Base-by-base conservation (phyloP, 2,329 filamentous ascomycete genomes). In the Fusarium sp. region DNA sequence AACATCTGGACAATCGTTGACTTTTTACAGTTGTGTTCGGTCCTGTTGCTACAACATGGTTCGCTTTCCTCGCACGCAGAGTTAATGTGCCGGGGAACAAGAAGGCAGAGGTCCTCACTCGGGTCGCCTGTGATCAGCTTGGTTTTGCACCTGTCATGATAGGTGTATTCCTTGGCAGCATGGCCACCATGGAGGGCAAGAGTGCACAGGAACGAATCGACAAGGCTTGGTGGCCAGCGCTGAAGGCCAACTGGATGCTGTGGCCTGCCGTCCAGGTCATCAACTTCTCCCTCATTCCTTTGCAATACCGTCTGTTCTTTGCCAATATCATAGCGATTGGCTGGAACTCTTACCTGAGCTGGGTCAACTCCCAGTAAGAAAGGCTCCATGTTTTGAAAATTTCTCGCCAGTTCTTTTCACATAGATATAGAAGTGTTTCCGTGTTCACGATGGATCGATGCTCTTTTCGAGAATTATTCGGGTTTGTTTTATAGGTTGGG, bases 11-110 rank as follows among this genome's bases (percentile, higher is more conserved):
- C 49, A 50, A 36, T n/a, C 20, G 33, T 62, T 74, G 35, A 73
- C 56, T 56, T 33, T 58, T 35, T 35, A 25, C 71, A 93, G 92
- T 85, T 71, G 86, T 97, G 81, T 98, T 98, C 83, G 95, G 95
- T 38, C 95, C 95, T 56, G 92, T 91, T 29, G 95, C 94, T 11
- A 94, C 94, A 14, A 93, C 89, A 57, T 98, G 95, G 95, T 97
- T 93, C 86, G 86, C 87, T 69, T 88, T 97, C 81, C 90, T 98
- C 63, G 90, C 93, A 77, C 88, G 88, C 65, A 87, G 90, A 73
- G 88, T 97, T 74, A 83, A 83, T 63, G 86, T 94, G 66, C 84
- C 86, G 46, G 35, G 35, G 49, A 89, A 88, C 77, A 87, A 87
- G 74, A 92, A 91, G 78, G 82, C 87, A 62, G 94, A 94, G 77